Base-by-base conservation (phyloP, 2,329 filamentous ascomycete genomes). In the Penicillium sp. region DNA sequence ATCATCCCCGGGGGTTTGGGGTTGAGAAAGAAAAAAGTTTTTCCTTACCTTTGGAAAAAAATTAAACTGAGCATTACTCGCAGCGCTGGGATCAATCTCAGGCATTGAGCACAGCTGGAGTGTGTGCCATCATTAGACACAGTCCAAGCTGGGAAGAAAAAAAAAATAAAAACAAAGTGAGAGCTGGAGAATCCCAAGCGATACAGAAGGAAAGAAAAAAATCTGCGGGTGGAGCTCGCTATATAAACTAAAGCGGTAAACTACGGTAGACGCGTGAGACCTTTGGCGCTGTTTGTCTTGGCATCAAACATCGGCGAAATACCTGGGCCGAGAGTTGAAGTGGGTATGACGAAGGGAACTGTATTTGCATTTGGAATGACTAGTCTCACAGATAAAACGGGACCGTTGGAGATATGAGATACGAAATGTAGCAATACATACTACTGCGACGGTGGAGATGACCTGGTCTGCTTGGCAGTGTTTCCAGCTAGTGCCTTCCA, bases 1-100 rank as follows among this genome's bases (percentile, higher is more conserved):
- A 85, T 85, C 83, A 86, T 75, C 71, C 70, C 76, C 76, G 57
- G 60, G 60, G 55, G 46, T 35, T 49, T n/a, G 40, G 34, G 47
- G 42, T 55, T 48, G 54, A 55, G 53, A 44, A 40, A 46, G 53
- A 44, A 40, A 46, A 39, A 53, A 18, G 13, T 35, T 38, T 52
- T 29, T 40, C 67, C 64, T 69, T 82, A 80, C 80, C 82, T 79
- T 77, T 71, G 3, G 58, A 16, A 48, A 64, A 48, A 18, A 41
- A n/a, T 23, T 16, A 18, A 37, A 56, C 50, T 23, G 16, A 21
- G 18, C 13, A 38, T 31, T 38, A 21, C 4, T 39, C n/a, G 34
- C 16, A 45, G 46, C 27, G 5, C 40, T 35, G 40, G 21, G 32
- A 31, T 16, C 13, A 23, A 29, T 27, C 32, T 39, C 52, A 44